phyloP scores from a whole-genome alignment of 2,329 filamentous ascomycete species.

The Alternaria gansuensis region DNA sequence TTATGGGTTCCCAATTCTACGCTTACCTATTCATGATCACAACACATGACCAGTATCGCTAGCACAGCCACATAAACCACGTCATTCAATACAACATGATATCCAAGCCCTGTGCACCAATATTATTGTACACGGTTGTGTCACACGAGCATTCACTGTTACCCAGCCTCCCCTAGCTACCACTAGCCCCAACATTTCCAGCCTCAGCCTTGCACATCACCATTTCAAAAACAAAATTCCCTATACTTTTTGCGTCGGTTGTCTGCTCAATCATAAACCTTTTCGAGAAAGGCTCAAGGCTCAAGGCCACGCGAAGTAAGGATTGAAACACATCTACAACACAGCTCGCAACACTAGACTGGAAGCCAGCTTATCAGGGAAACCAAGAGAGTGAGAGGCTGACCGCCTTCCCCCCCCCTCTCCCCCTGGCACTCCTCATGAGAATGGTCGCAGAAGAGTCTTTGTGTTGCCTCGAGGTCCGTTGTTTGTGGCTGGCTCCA shows the following conservation, averaged over 20 bases:
- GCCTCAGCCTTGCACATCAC: constrained; percentile 10
- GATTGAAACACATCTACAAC: constrained; percentile 6
- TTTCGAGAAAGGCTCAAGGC: neutral
- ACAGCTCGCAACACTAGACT: neutral
- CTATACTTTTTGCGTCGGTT: constrained; percentile 3
- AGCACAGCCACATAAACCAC: neutral
- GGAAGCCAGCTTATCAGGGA: neutral
- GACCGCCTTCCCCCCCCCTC: constrained; percentile 1
- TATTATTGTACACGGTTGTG: constrained; percentile 5
- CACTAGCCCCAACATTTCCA: constrained; percentile 5
- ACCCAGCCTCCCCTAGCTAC: constrained; percentile 3
- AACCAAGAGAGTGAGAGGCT: neutral
- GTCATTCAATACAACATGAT: neutral
- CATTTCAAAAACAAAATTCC: neutral
- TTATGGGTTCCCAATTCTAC: too few relatives aligned
- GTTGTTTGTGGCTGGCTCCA: constrained; percentile 2
- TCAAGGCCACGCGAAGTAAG: constrained; percentile 1
- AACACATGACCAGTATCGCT: neutral
- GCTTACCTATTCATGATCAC: neutral
- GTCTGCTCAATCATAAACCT: neutral
- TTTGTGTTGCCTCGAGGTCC: neutral
- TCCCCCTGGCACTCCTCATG: neutral
- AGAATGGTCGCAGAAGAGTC: neutral
- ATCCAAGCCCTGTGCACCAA: constrained; percentile 3
- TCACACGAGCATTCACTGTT: constrained; percentile 2